Conservation (phyloP, 78 protist genomes). For the Cavenderia fasciculata region DNA sequence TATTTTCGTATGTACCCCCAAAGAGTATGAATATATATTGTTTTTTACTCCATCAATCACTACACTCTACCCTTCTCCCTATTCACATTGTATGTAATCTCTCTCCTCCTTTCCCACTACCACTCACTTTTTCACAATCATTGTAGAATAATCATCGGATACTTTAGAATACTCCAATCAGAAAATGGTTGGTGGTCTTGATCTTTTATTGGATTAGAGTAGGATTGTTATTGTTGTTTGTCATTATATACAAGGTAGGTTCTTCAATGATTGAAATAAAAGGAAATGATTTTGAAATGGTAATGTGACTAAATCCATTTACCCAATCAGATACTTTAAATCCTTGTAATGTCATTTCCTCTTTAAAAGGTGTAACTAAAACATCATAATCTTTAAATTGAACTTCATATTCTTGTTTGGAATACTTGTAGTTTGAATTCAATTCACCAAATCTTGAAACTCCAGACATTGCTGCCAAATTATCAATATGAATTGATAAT, state of each 20-base stretch:
- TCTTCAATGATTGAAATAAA: not conserved
- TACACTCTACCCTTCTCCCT: no score
- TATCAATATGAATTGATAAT: conserved; percentile 73
- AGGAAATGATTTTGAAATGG: not conserved
- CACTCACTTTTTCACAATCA: no score
- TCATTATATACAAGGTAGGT: not conserved
- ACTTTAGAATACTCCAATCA: no score
- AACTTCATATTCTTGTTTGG: conserved; percentile 55
- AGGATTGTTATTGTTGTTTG: no score
- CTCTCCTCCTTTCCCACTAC: no score
- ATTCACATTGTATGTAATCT: no score
- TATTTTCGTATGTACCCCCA: no score
- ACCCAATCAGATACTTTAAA: not conserved
- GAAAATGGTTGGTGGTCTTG: no score
- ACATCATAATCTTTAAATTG: conserved; percentile 3
- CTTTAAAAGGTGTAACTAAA: conserved; percentile 34
- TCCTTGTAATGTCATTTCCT: not conserved
- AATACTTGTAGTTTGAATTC: not conserved
- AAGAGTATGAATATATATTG: no score
- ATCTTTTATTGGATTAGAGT: no score
- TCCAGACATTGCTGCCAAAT: conserved; percentile 74
- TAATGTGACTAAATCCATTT: not conserved
- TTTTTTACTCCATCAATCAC: no score
- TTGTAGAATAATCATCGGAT: no score
- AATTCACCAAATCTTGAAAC: conserved; percentile 74